A percentile compares a stretch with the other conserved stretches of the same genome.
Evolutionary conservation across 2,329 filamentous ascomycete genomes (phyloP).

Genomic region (Penicillium griseofulvum): DNA sequence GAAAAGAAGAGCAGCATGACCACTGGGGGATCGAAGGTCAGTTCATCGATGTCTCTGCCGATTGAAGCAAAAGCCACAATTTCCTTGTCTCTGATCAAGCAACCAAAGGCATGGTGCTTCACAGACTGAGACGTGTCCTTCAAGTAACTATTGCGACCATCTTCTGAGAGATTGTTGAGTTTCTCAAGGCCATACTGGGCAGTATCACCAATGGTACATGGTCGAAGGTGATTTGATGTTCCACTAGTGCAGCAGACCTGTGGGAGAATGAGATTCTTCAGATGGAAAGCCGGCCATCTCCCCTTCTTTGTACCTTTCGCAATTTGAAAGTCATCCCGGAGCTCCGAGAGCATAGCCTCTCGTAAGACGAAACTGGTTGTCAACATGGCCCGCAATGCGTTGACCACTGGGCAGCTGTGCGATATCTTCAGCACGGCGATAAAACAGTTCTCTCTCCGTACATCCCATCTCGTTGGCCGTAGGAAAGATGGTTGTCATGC

Average conservation of each 20-base stretch:
- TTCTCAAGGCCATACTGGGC: slow-evolving; percentile 47
- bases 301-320: slow-evolving; percentile 52
- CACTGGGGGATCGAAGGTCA: slow-evolving; percentile 45
- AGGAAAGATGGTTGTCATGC: slow-evolving; percentile 62
- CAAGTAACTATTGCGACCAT: slow-evolving; percentile 48
- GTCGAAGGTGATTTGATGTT: slow-evolving; percentile 20
- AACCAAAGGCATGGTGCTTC: slow-evolving; percentile 61
- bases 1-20: slow-evolving; percentile 51
- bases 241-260: slow-evolving; percentile 38
- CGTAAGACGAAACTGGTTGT: slow-evolving; percentile 72
- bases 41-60: slow-evolving; percentile 50
- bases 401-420: slow-evolving; percentile 35
- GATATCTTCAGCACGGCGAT: slow-evolving; percentile 53
- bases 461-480: slow-evolving; percentile 64
- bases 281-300: slow-evolving; percentile 35
- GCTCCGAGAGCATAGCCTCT: slow-evolving; percentile 67
- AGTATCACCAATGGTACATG: slow-evolving; percentile 44
- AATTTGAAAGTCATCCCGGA: slow-evolving; percentile 60
- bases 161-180: slow-evolving; percentile 31
- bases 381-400: slow-evolving; percentile 55
- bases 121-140: slow-evolving; percentile 51
- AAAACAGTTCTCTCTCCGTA: slow-evolving; percentile 53
- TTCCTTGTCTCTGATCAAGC: slow-evolving; percentile 51
- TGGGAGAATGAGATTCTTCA: slow-evolving; percentile 40
- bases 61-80: slow-evolving; percentile 62